These are phyloP conservation scores for Talaromyces amestolkiae DNA, from an alignment of 2,329 filamentous ascomycete species.

Conservation along the genomic window DNA sequence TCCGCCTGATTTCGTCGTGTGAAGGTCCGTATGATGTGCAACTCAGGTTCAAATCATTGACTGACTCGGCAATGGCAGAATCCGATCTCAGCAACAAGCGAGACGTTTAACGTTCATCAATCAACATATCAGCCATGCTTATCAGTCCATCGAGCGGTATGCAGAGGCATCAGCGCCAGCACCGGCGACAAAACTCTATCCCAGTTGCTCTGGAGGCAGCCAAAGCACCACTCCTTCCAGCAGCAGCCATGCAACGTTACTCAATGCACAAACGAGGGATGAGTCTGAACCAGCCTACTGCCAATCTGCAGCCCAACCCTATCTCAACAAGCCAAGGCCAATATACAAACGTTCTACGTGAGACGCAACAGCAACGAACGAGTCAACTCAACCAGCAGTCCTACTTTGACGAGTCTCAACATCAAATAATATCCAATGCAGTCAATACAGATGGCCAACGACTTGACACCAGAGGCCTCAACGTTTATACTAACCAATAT, in stretches of 20 bases:
- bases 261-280: conserved; percentile 74
- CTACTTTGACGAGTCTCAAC: conserved; percentile 33
- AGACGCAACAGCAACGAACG: conserved; percentile 84
- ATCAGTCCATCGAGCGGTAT: conserved; percentile 70
- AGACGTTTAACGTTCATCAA: conserved; percentile 1
- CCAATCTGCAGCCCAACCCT: conserved; percentile 49
- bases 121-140: conserved; percentile 63
- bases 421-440: conserved; percentile 26
- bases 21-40: conserved; percentile 10
- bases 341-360: conserved; percentile 79
- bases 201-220: conserved; percentile 73
- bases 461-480: conserved; percentile 33
- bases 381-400: conserved; percentile 62
- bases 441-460: conserved; percentile 29
- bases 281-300: conserved; percentile 73
- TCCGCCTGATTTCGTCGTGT: conserved; percentile 9
- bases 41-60: neutral
- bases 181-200: conserved; percentile 85
- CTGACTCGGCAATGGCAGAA: neutral
- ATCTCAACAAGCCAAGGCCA: conserved; percentile 33
- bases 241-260: conserved; percentile 51
- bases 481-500: conserved; percentile 30
- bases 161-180: conserved; percentile 70
- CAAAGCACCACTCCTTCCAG: conserved; percentile 66
- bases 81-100: neutral